Conservation (phyloP, 192 early-diverging fungal genomes). For the Coemansia sp. region DNA sequence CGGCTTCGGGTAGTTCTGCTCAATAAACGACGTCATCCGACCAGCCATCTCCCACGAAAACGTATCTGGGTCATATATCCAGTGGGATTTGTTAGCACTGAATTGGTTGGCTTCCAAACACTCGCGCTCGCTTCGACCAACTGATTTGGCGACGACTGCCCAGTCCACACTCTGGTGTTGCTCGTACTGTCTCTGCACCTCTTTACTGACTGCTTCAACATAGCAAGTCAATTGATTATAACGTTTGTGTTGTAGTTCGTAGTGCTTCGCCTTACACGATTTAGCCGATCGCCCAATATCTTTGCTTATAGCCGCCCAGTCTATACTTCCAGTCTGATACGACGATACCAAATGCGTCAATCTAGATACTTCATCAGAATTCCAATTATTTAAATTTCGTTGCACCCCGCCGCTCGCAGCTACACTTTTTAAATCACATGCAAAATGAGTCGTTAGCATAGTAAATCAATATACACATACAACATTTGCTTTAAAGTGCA, state of each 20-base stretch:
- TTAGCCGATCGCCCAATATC: background rate
- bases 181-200: background rate
- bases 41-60: constrained; percentile 7
- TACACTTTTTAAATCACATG: background rate
- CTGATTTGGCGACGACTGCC: background rate
- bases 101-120: constrained; percentile 13
- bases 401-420: background rate
- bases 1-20: constrained; percentile 9
- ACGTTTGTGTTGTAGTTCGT: background rate
- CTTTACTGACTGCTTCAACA: background rate
- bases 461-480: background rate
- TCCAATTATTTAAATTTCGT: background rate
- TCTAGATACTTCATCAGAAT: background rate
- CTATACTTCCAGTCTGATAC: background rate
- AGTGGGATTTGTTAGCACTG: background rate
- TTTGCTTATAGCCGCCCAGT: background rate
- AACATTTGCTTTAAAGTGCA: background rate
- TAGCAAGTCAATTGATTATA: background rate
- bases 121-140: background rate
- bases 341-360: background rate
- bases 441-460: too few relatives aligned
- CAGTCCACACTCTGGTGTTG: constrained; percentile 4
- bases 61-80: constrained; percentile 6
- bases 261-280: background rate
- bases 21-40: constrained; percentile 15